Evolutionary conservation across 1,284 basidiomycete species (phyloP), one percentile per base, ranked within the genome.

Genomic region (Butyriboletus appendiculatus): DNA sequence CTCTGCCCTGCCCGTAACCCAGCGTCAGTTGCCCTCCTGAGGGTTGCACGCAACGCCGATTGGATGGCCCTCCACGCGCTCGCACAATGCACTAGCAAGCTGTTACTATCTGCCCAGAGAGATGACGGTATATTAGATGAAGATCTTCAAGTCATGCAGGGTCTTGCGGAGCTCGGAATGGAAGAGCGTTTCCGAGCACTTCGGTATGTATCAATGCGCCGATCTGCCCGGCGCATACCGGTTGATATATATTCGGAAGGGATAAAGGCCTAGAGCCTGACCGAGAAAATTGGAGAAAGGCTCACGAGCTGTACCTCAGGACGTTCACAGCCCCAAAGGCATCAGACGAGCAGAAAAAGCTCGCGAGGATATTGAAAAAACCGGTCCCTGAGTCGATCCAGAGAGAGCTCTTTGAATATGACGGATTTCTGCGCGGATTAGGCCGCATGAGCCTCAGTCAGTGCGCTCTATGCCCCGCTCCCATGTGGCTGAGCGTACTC

Each of bases 371-470:
- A 18, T 59, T 89, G 44, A 85, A 77, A 62, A 84, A 81, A 57
- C 78, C 82, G 0, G 61, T 88, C 6, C 77, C 76, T 0, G 70
- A 76, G 18, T 77, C 81, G 10, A 69, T 90, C 33, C 75, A 76
- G 16, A 71, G 76, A 24, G 79, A 80, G 24, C 73, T 94, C 40
- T 93, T 95, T 72, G 80, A 80, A 20, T 91, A 88, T 62, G 82
- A 89, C 16, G 82, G 80, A 2, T 94, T 93, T 69, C 73, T 92
- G 33, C 77, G 80, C 39, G 80, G 86, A 0, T 72, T 95, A n/a
- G 92, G 92, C 1, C 79, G 88, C 43, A 91, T 93, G 81, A 92
- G 84, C 61, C 80, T 96, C 50, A 96, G 89, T 90, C 54, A 53
- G 83, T 76, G 8, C 32, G 8, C 15, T 10, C 26, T 24, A 41